Evolutionary conservation across 345 rosid genomes (phyloP).

Genomic region (Laguncularia racemosa): DNA sequence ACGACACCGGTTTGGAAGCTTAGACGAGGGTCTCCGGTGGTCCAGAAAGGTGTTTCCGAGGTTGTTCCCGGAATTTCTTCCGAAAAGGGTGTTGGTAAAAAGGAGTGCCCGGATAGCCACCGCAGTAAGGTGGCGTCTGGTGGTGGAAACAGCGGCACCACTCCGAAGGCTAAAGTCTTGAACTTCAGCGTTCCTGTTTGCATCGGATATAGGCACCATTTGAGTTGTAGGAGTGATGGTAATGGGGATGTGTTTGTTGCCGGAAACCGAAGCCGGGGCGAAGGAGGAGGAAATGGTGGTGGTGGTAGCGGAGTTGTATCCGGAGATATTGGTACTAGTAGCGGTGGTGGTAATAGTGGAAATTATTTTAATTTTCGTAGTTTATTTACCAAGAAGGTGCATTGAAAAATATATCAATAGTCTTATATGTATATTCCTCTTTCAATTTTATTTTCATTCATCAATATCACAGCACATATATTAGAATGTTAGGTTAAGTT

Average conservation of each 20-base stretch:
- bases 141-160: background rate
- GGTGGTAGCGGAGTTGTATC: background rate
- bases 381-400: conserved; percentile 64
- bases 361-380: conserved; percentile 53
- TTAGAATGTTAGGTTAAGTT: no score
- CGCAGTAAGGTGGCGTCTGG: conserved; percentile 1
- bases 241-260: conserved; percentile 10
- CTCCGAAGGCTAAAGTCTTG: conserved; percentile 23
- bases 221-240: conserved; percentile 56
- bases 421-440: background rate
- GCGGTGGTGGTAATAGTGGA: conserved; percentile 8
- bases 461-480: background rate
- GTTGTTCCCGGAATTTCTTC: conserved; percentile 12
- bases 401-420: conserved; percentile 13
- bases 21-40: conserved; percentile 24
- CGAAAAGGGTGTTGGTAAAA: background rate
- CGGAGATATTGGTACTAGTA: background rate
- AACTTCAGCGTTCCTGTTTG: conserved; percentile 55
- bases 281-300: background rate
- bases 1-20: conserved; percentile 78
- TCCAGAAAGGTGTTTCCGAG: conserved; percentile 18
- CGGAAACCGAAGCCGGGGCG: background rate
- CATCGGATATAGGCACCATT: conserved; percentile 54
- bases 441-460: background rate
- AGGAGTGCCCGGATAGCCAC: conserved; percentile 13